These are phyloP conservation scores for Nakaseomyces delphensis DNA, from an alignment of 1,139 yeast species.

Conservation along the genomic window DNA sequence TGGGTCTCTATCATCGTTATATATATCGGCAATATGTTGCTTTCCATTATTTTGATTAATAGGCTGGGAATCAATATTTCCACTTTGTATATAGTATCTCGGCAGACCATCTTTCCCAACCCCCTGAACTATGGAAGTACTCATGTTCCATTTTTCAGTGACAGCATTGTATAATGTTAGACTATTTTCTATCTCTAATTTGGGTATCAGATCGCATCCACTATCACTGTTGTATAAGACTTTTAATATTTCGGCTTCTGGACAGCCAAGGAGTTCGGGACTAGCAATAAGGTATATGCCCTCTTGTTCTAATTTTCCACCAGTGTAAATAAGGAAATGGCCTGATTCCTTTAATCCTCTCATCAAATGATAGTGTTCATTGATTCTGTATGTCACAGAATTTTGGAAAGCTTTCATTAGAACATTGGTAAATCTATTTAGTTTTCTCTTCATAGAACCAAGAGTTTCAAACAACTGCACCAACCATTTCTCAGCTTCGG, in stretches of 20 bases:
- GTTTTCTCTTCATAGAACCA: constrained; percentile 76
- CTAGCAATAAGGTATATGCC: constrained; percentile 43
- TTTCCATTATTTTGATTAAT: constrained; percentile 10
- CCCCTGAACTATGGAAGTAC: constrained; percentile 20
- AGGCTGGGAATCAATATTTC: constrained; percentile 15
- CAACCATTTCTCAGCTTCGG: constrained; percentile 72
- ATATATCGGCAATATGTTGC: constrained; percentile 9
- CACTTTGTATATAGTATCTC: constrained; percentile 21
- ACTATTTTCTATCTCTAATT: constrained; percentile 28
- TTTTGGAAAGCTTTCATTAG: constrained; percentile 69
- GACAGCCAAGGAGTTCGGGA: constrained; percentile 32
- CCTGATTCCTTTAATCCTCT: constrained; percentile 46
- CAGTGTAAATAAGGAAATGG: constrained; percentile 74
- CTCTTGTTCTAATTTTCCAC: constrained; percentile 54
- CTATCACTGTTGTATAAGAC: constrained; percentile 33
- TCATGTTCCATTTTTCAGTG: constrained; percentile 20
- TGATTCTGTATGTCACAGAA: constrained; percentile 58
- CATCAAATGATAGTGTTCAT: constrained; percentile 48
- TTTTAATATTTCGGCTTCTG: constrained; percentile 32
- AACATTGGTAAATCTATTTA: constrained; percentile 66
- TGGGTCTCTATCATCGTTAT: constrained; percentile 25
- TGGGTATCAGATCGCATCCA: constrained; percentile 33
- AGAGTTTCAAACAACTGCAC: constrained; percentile 76
- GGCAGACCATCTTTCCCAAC: constrained; percentile 21
- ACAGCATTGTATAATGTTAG: constrained; percentile 25